Conservation (phyloP, 2,329 filamentous ascomycete species). For the Fusarium concolor region DNA sequence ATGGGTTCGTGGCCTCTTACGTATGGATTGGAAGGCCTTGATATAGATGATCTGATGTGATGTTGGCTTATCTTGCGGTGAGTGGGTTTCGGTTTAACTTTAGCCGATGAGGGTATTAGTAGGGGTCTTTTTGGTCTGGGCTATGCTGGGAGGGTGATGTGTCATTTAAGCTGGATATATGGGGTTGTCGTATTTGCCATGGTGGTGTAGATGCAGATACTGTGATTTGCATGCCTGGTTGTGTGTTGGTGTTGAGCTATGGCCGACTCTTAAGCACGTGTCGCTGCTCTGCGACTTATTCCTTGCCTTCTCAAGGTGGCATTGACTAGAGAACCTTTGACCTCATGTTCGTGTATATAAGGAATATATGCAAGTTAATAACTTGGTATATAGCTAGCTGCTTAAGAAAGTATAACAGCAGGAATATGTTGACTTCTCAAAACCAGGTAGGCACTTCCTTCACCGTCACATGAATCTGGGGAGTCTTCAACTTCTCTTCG, state of each 20-base stretch:
- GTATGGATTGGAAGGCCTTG: slow-evolving; percentile 7
- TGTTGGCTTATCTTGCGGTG: slow-evolving; percentile 30
- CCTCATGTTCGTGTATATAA: not conserved
- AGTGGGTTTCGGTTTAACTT: slow-evolving; percentile 18
- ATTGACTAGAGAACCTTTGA: no score
- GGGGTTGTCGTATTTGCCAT: slow-evolving; percentile 16
- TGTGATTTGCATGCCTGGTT: not conserved
- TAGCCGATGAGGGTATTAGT: slow-evolving; percentile 2
- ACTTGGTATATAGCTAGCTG: not conserved
- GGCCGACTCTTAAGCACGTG: not conserved
- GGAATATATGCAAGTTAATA: no score
- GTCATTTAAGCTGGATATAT: not conserved
- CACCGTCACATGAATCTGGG: slow-evolving; percentile 7
- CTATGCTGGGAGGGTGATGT: not conserved
- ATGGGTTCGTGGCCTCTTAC: slow-evolving; percentile 4
- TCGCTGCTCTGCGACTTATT: no score
- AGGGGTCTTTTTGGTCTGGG: not conserved
- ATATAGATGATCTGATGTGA: slow-evolving; percentile 25
- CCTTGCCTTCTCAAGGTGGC: no score
- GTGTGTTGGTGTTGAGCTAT: not conserved
- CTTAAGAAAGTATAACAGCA: not conserved
- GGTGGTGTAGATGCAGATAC: slow-evolving; percentile 9
- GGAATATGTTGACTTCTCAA: not conserved
- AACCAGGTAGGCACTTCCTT: not conserved
- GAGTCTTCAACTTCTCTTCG: slow-evolving; percentile 1